Evolutionary conservation across 2,329 filamentous ascomycete genomes (phyloP), one percentile per base, ranked within the genome.

Genomic region (Aspergillus sp.): DNA sequence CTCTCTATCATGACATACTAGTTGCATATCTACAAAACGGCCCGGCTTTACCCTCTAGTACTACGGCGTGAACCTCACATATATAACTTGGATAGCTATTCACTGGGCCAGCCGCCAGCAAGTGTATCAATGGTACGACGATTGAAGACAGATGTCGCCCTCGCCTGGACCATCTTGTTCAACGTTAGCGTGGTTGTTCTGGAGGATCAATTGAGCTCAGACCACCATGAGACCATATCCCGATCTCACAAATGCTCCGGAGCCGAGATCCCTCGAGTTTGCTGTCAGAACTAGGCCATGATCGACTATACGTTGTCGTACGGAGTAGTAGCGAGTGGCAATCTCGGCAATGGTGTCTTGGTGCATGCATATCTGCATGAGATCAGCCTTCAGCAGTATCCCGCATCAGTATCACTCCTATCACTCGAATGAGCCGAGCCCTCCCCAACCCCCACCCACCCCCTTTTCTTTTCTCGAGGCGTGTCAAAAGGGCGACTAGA

Each of bases 331-430:
- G 46, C 11, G 45, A 34, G 54, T 57, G 28, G 46, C 45, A 49
- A 57, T n/a, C 28, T 56, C 46, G 46, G 46, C 51, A 50, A 50
- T 31, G 22, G 28, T 22, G 25, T 13, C 23, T n/a, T 41, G n/a
- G 7, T 45, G 51, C 31, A 50, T 51, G 25, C 46, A 41, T 50
- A 45, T 52, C 43, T 59, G 50, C 22, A 48, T 59, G 57, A 41
- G 38, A 59, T 48, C 41, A 41, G 45, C 34, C 41, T 17, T 34
- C 53, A 31, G 25, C 13, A 11, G 46, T 15, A 45, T 45, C 34
- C 34, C 28, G 19, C 51, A 15, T 43, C 28, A 5, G 25, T 19
- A 47, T 34, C 28, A 54, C 46, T 48, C 46, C 46, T 28, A 9
- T 46, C 52, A 54, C 34, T 4, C 22, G 19, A 22, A 41, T 11